Evolutionary conservation across 371 early-diverging fungal genomes (phyloP).

Genomic region (Zychaea mexicana): DNA sequence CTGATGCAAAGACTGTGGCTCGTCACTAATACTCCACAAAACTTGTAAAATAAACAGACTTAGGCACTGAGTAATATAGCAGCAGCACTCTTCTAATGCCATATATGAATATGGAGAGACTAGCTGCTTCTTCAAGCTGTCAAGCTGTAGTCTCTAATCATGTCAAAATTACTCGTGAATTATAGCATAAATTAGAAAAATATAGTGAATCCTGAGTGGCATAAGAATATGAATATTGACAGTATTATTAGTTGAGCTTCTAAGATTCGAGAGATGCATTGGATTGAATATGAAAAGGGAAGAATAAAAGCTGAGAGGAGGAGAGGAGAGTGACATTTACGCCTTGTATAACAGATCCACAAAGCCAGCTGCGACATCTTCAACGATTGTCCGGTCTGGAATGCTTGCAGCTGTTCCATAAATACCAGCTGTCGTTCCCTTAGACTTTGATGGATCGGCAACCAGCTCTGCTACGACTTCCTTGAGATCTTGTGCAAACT

Average conservation of each 20-base stretch:
- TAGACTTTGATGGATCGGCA: conserved; percentile 70
- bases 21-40: no score
- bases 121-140: no score
- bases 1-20: no score
- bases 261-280: no score
- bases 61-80: no score
- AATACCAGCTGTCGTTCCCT: conserved; percentile 82
- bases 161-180: no score
- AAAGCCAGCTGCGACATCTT: conserved; percentile 85
- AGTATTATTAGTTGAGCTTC: not conserved
- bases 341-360: conserved; percentile 86
- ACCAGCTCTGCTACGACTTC: conserved; percentile 70
- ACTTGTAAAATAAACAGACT: no score
- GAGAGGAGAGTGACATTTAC: conserved; percentile 15
- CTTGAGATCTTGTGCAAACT: conserved; percentile 80
- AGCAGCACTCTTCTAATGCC: no score
- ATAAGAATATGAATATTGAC: not conserved
- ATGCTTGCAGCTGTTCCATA: conserved; percentile 91
- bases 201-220: no score
- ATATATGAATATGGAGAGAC: no score
- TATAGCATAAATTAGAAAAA: no score
- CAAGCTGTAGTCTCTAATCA: no score
- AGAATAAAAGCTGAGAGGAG: not conserved
- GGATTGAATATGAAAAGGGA: not conserved
- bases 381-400: conserved; percentile 83